A percentile compares a stretch with the other conserved stretches of the same genome.
phyloP scores from a whole-genome alignment of 805 yeast genomes.

The Sporopachydermia lactativora region DNA sequence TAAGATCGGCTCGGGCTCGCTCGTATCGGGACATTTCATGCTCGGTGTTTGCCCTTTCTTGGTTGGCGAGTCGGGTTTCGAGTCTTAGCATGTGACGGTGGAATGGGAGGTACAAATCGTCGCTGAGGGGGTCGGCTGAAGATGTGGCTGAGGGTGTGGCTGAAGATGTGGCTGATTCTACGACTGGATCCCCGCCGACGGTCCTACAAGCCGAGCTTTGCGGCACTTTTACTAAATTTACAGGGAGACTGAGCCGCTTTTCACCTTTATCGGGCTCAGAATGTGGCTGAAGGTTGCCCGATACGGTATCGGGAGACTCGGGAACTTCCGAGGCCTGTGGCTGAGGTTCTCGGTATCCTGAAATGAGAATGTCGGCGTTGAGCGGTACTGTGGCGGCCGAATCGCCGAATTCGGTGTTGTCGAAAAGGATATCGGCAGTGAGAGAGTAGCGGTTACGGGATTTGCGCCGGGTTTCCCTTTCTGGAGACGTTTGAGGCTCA shows the following conservation, averaged over 20 bases:
- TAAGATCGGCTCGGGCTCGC: not conserved
- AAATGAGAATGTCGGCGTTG: too few species aligned
- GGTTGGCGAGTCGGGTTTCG: not conserved
- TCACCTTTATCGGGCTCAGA: not conserved
- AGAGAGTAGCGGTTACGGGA: too few species aligned
- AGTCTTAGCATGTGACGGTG: not conserved
- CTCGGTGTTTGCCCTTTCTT: not conserved
- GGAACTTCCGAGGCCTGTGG: too few species aligned
- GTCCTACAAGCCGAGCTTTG: too few species aligned
- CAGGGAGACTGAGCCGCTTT: not conserved
- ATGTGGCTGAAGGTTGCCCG: not conserved
- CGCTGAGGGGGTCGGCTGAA: not conserved
- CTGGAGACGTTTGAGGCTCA: too few species aligned
- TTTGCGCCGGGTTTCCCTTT: too few species aligned
- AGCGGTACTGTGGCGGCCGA: too few species aligned
- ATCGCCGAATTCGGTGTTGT: too few species aligned
- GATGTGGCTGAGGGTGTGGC: not conserved
- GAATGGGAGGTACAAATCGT: not conserved
- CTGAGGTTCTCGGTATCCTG: too few species aligned
- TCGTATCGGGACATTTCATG: not conserved
- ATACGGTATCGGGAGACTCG: not conserved
- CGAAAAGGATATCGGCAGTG: too few species aligned
- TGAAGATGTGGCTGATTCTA: not conserved
- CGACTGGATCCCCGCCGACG: too few species aligned
- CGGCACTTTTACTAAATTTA: not conserved